phyloP scores from a whole-genome alignment of 345 rosid species.

The Mangifera indica region DNA sequence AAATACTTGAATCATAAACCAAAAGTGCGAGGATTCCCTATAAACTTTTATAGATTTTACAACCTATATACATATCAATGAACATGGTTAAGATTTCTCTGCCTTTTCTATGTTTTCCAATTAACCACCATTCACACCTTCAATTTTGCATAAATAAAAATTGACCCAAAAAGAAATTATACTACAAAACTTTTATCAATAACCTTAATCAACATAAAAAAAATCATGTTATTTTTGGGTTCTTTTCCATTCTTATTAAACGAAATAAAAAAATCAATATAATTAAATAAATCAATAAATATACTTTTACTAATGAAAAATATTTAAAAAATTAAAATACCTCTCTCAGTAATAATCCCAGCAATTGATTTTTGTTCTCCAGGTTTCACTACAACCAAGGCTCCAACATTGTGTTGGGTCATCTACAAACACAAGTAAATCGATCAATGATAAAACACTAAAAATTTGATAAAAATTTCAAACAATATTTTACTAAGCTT shows the following conservation, averaged over 20 bases:
- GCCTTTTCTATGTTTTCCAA: too few species aligned
- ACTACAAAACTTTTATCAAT: not conserved
- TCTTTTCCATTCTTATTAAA: too few species aligned
- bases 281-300: too few species aligned
- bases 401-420: conserved; percentile 98
- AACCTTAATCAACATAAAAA: not conserved
- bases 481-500: conserved; percentile 13
- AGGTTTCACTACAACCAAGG: conserved; percentile 91
- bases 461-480: not conserved
- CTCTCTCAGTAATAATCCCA: conserved; percentile 97
- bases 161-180: too few species aligned
- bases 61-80: too few species aligned
- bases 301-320: not conserved
- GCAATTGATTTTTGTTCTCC: conserved; percentile 87
- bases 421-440: conserved; percentile 44
- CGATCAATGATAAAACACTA: not conserved
- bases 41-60: too few species aligned
- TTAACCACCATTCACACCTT: too few species aligned
- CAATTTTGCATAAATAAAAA: not conserved
- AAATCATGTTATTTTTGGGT: too few species aligned
- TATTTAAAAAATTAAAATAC: conserved; percentile 27
- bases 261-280: too few species aligned
- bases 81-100: not conserved
- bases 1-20: too few species aligned
- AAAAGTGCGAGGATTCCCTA: too few species aligned